A percentile compares a stretch with the other conserved stretches of the same genome.
These are phyloP conservation scores for Trichoderma atroviride DNA, from an alignment of 2,329 filamentous ascomycete species.

Conservation along the genomic window DNA sequence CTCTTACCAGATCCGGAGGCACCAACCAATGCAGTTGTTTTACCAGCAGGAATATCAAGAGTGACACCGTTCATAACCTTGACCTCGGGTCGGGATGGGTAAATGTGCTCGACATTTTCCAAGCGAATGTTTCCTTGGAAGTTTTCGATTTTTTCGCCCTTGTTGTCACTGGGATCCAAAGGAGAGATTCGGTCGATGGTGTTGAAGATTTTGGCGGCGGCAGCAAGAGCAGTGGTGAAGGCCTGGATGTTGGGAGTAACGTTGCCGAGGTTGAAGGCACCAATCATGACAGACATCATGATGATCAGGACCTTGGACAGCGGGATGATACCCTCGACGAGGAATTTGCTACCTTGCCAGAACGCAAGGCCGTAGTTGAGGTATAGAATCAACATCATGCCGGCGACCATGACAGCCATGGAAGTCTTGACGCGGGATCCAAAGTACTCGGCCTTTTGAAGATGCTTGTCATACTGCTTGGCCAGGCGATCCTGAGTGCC, in stretches of 20 bases:
- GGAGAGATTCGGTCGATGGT: slow-evolving; percentile 90
- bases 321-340: slow-evolving; percentile 66
- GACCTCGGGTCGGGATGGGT: slow-evolving; percentile 90
- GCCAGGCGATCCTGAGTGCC: slow-evolving; percentile 91
- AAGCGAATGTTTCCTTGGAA: slow-evolving; percentile 81
- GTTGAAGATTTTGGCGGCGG: slow-evolving; percentile 87
- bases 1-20: slow-evolving; percentile 94
- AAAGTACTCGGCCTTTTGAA: slow-evolving; percentile 71
- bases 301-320: slow-evolving; percentile 80
- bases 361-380: slow-evolving; percentile 87
- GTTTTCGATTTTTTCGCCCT: slow-evolving; percentile 70
- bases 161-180: slow-evolving; percentile 71
- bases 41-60: slow-evolving; percentile 82
- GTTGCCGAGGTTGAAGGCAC: slow-evolving; percentile 87
- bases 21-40: slow-evolving; percentile 90
- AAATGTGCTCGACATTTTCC: slow-evolving; percentile 84
- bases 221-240: slow-evolving; percentile 81
- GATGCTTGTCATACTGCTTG: slow-evolving; percentile 77
- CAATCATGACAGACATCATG: slow-evolving; percentile 88
- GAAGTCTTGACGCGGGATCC: slow-evolving; percentile 76
- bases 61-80: slow-evolving; percentile 83
- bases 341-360: slow-evolving; percentile 80
- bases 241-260: slow-evolving; percentile 84
- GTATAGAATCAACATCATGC: slow-evolving; percentile 82
- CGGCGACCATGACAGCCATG: slow-evolving; percentile 77